Evolutionary conservation across 2,329 filamentous ascomycete species (phyloP).

Genomic region (Calonectria henricotiae): DNA sequence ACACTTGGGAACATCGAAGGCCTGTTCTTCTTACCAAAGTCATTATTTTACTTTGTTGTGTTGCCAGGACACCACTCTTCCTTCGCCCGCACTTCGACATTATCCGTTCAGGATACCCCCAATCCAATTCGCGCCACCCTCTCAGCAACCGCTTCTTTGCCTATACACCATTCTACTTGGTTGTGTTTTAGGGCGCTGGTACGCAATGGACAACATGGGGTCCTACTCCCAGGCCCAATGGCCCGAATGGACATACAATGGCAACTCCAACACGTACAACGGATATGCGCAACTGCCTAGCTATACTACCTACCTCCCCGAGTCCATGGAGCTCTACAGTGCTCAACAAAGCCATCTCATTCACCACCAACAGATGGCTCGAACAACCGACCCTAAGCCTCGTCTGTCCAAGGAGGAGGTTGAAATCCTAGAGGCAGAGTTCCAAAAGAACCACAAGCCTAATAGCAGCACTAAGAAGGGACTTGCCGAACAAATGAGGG

Average conservation of each 20-base stretch:
- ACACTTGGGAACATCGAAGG: not conserved
- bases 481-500: constrained; percentile 74
- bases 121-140: constrained; percentile 8
- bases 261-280: constrained; percentile 52
- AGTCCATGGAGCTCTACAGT: constrained; percentile 60
- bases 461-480: constrained; percentile 75
- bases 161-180: constrained; percentile 4
- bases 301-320: constrained; percentile 58
- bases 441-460: constrained; percentile 77
- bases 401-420: constrained; percentile 74
- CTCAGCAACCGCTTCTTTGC: not conserved
- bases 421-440: constrained; percentile 73
- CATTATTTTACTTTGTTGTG: constrained; percentile 25
- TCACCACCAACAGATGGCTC: constrained; percentile 60
- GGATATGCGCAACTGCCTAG: constrained; percentile 56
- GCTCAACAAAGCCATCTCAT: constrained; percentile 58
- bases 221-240: constrained; percentile 58
- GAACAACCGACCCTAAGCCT: constrained; percentile 67
- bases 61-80: constrained; percentile 30
- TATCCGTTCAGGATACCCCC: not conserved
- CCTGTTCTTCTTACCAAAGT: constrained; percentile 27
- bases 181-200: constrained; percentile 37
- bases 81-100: constrained; percentile 33
- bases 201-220: constrained; percentile 55
- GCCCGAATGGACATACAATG: constrained; percentile 58